Evolutionary conservation across 495 filamentous ascomycete species (phyloP).

Genomic region (Penicillium longicatenatum): DNA sequence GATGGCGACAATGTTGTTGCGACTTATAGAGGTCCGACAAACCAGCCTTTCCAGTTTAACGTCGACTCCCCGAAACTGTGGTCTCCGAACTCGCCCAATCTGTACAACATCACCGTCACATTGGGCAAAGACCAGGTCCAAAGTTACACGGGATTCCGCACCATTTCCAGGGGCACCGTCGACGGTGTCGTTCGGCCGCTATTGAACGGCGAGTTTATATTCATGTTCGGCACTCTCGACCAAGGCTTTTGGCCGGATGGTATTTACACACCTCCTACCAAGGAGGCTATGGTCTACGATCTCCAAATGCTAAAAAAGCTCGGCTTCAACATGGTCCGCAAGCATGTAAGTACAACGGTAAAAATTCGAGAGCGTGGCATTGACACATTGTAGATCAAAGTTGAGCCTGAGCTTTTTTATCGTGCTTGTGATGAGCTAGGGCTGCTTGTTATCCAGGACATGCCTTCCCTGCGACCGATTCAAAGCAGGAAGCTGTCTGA

Average conservation of each 20-base stretch:
- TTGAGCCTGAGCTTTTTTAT: constrained; percentile 67
- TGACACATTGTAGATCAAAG: constrained; percentile 56
- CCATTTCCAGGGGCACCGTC: constrained; percentile 52
- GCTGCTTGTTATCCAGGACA: constrained; percentile 66
- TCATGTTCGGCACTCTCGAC: constrained; percentile 67
- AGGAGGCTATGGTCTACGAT: constrained; percentile 67
- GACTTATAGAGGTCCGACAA: constrained; percentile 40
- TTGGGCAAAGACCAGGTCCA: constrained; percentile 55
- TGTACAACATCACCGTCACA: constrained; percentile 63
- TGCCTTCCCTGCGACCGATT: constrained; percentile 57
- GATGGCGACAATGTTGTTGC: constrained; percentile 44
- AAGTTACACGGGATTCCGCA: constrained; percentile 71
- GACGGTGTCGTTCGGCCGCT: constrained; percentile 62
- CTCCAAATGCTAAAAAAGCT: constrained; percentile 59
- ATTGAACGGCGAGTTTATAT: constrained; percentile 64
- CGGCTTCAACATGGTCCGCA: constrained; percentile 68
- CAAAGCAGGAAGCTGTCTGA: constrained; percentile 16
- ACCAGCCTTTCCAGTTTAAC: constrained; percentile 52
- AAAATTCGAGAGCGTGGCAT: not conserved
- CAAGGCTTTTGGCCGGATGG: constrained; percentile 74
- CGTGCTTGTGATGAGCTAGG: constrained; percentile 64
- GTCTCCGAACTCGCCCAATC: constrained; percentile 59
- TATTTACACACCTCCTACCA: constrained; percentile 59
- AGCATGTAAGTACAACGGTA: constrained; percentile 54
- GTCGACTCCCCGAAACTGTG: constrained; percentile 56